A percentile compares a stretch with the other conserved stretches of the same genome.
phyloP scores from a whole-genome alignment of 805 yeast species.

The Yamadazyma insecticola region DNA sequence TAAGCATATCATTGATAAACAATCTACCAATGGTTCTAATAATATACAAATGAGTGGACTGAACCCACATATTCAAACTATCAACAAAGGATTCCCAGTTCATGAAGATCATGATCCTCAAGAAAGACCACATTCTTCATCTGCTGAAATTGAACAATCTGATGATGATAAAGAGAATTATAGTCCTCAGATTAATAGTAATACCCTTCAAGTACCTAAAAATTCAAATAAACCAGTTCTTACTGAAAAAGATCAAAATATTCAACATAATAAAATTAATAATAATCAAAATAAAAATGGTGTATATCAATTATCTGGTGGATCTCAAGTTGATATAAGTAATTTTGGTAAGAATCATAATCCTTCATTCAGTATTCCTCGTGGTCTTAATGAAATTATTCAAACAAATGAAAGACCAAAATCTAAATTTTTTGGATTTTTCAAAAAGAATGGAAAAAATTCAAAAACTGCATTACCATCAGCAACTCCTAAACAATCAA shows the following conservation, averaged over 20 bases:
- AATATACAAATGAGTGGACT: no score
- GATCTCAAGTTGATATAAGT: conserved; percentile 35
- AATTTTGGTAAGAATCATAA: conserved; percentile 36
- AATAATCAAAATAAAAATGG: no score
- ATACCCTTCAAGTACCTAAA: no score
- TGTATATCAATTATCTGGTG: conserved; percentile 18
- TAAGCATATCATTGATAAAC: no score
- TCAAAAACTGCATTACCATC: conserved; percentile 1
- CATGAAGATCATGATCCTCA: conserved; percentile 2
- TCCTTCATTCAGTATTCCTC: conserved; percentile 28
- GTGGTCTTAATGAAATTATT: conserved; percentile 7
- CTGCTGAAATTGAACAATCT: conserved; percentile 15
- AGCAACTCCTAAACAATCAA: conserved; percentile 1
- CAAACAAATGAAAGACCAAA: conserved; percentile 17
- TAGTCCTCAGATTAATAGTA: conserved; percentile 1
- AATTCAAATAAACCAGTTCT: neutral
- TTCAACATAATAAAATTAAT: neutral
- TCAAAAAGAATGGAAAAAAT: conserved; percentile 18
- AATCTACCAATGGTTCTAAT: no score
- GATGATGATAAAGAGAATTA: conserved; percentile 6
- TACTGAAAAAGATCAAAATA: neutral
- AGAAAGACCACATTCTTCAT: conserved; percentile 19
- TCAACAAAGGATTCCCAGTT: conserved; percentile 7
- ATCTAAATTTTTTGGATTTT: conserved; percentile 28
- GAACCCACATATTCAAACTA: conserved; percentile 8